Conservation (phyloP, 306 rosid species). For the Abrus precatorius region DNA sequence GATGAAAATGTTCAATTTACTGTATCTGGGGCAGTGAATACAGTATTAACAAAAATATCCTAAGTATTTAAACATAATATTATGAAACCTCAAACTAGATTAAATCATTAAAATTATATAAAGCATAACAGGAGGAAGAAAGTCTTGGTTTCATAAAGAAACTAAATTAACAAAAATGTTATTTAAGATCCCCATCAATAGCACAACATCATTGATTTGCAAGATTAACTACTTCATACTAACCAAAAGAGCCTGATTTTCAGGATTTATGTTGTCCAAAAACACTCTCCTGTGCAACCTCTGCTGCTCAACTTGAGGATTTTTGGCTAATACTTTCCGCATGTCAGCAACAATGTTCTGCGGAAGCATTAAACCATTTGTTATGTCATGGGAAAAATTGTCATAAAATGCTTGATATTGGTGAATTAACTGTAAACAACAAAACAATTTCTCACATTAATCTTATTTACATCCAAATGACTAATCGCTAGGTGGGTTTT, state of each 20-base stretch:
- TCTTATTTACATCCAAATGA: slow-evolving; percentile 91
- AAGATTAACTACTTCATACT: slow-evolving; percentile 55
- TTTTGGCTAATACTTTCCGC: slow-evolving; percentile 96
- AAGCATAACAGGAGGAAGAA: slow-evolving; percentile 39
- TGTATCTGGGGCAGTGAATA: background rate
- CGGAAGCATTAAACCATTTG: slow-evolving; percentile 48
- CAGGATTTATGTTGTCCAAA: slow-evolving; percentile 82
- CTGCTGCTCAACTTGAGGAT: slow-evolving; percentile 96
- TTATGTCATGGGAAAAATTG: slow-evolving; percentile 22
- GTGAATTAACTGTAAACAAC: slow-evolving; percentile 28
- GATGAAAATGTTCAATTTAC: background rate
- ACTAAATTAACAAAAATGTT: background rate
- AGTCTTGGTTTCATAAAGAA: slow-evolving; percentile 8
- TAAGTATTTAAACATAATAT: slow-evolving; percentile 12
- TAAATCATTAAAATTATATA: slow-evolving; percentile 13
- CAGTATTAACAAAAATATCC: slow-evolving; percentile 15
- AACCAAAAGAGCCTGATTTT: slow-evolving; percentile 92
- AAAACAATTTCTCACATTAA: slow-evolving; percentile 68
- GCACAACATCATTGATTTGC: slow-evolving; percentile 28
- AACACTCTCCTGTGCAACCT: slow-evolving; percentile 96
- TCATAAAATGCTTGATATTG: slow-evolving; percentile 30
- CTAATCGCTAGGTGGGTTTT: slow-evolving; percentile 94
- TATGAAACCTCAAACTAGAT: slow-evolving; percentile 28
- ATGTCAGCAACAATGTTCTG: slow-evolving; percentile 96
- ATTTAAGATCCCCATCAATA: slow-evolving; percentile 40